A percentile compares a stretch with the other conserved stretches of the same genome.
Conservation (phyloP, 1,139 yeast species). For the Yamadazyma sp. region DNA sequence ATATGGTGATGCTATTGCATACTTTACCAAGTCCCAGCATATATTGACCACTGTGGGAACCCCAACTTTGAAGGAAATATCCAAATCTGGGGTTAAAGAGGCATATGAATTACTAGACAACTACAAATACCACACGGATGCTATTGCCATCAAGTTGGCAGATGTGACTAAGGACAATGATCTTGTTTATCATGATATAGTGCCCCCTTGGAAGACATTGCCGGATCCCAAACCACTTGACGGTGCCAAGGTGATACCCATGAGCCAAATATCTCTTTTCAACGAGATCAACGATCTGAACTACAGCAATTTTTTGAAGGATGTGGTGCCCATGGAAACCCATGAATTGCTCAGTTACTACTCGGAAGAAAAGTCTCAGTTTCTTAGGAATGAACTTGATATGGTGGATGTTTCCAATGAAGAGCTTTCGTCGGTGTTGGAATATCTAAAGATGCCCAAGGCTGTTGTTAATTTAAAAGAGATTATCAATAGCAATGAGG, state of each 20-base stretch:
- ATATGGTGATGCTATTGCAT: constrained; percentile 78
- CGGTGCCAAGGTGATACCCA: constrained; percentile 66
- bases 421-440: constrained; percentile 75
- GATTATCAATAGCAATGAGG: constrained; percentile 18
- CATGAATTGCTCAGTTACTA: constrained; percentile 86
- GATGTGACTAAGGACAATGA: constrained; percentile 80
- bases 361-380: constrained; percentile 83
- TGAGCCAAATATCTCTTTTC: constrained; percentile 38
- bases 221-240: constrained; percentile 70
- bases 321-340: constrained; percentile 81
- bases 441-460: constrained; percentile 73
- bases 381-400: constrained; percentile 74
- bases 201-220: constrained; percentile 62
- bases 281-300: constrained; percentile 54
- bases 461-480: constrained; percentile 58
- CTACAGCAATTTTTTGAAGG: constrained; percentile 61
- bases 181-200: constrained; percentile 75
- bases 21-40: constrained; percentile 53
- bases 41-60: constrained; percentile 29
- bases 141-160: constrained; percentile 43
- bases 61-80: constrained; percentile 24
- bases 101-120: constrained; percentile 44
- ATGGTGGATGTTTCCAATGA: constrained; percentile 76
- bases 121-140: constrained; percentile 45
- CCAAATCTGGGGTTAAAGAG: constrained; percentile 26